Percentiles rank a stretch among this genome's conserved stretches.
Evolutionary conservation across 1,284 basidiomycete genomes (phyloP).

Genomic region (Pascua sp.): DNA sequence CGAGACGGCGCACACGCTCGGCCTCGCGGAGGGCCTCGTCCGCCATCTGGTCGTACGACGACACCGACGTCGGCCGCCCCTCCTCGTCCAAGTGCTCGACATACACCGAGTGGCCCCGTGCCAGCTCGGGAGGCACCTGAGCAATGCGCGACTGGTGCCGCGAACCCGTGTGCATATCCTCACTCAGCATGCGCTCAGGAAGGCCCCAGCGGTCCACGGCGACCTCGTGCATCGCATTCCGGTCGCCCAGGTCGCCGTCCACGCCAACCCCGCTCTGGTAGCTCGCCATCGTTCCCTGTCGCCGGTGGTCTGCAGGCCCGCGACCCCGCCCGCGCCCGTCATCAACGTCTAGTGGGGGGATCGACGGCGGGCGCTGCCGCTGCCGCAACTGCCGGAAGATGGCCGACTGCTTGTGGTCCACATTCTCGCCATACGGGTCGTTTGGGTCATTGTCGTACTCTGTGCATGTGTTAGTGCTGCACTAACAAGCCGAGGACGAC

Average conservation of each 20-base stretch:
- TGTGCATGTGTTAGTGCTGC: slow-evolving; percentile 10
- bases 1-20: slow-evolving; percentile 1
- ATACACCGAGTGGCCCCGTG: slow-evolving; percentile 21
- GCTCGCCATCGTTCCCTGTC: neutral
- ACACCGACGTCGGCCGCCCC: neutral
- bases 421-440: slow-evolving; percentile 14
- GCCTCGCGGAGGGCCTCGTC: slow-evolving; percentile 6
- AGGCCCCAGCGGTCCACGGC: slow-evolving; percentile 1
- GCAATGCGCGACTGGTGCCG: slow-evolving; percentile 9
- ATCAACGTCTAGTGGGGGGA: slow-evolving; percentile 12
- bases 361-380: slow-evolving; percentile 5
- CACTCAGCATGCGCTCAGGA: neutral
- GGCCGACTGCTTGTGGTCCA: slow-evolving; percentile 34
- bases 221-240: neutral
- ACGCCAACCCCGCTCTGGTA: too few relatives aligned
- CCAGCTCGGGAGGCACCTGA: neutral
- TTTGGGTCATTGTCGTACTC: slow-evolving; percentile 46
- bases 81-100: slow-evolving; percentile 16
- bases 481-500: neutral
- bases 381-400: slow-evolving; percentile 34
- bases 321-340: too few relatives aligned
- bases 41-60: neutral
- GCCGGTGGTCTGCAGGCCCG: neutral
- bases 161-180: neutral
- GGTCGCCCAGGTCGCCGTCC: too few relatives aligned